These are phyloP conservation scores for Pelargonium cotyledonis DNA, from an alignment of 441 rosid genomes.

Conservation along the genomic window DNA sequence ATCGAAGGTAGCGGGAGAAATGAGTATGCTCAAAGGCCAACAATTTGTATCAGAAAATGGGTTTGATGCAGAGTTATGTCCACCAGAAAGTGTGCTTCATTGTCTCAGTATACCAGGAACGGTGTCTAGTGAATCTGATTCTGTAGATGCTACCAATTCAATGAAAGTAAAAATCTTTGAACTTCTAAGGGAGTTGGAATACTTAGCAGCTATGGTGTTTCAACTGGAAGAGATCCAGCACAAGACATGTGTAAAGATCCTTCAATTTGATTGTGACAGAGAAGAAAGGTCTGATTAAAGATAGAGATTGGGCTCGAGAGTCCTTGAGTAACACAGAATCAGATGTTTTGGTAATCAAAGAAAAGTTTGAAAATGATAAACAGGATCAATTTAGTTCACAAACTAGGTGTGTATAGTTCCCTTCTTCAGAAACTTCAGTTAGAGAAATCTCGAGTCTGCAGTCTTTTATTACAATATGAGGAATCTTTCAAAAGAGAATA, in stretches of 20 bases:
- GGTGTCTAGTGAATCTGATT: constrained; percentile 52
- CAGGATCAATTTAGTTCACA: constrained; percentile 36
- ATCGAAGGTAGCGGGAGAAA: constrained; percentile 34
- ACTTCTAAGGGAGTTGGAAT: constrained; percentile 83
- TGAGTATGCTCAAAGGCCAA: constrained; percentile 34
- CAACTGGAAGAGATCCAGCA: constrained; percentile 55
- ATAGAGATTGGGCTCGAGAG: constrained; percentile 42
- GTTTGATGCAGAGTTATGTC: constrained; percentile 59
- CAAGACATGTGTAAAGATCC: constrained; percentile 43
- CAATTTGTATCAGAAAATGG: constrained; percentile 41
- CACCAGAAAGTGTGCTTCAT: constrained; percentile 76
- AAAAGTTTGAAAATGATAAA: constrained; percentile 46
- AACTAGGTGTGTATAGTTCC: constrained; percentile 43
- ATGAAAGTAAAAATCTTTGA: constrained; percentile 76
- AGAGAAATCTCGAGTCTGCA: constrained; percentile 46
- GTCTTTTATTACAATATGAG: constrained; percentile 41
- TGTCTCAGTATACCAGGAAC: constrained; percentile 57
- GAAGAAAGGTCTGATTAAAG: constrained; percentile 45
- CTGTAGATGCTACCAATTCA: constrained; percentile 50
- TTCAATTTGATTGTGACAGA: constrained; percentile 45
- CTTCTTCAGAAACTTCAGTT: constrained; percentile 56
- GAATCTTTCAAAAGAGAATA: constrained; percentile 38
- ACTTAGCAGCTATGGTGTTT: constrained; percentile 31
- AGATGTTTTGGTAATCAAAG: constrained; percentile 45
- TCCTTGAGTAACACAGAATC: constrained; percentile 40